Conservation (phyloP, 1,284 basidiomycete species). For the Gymnopus androsaceus region DNA sequence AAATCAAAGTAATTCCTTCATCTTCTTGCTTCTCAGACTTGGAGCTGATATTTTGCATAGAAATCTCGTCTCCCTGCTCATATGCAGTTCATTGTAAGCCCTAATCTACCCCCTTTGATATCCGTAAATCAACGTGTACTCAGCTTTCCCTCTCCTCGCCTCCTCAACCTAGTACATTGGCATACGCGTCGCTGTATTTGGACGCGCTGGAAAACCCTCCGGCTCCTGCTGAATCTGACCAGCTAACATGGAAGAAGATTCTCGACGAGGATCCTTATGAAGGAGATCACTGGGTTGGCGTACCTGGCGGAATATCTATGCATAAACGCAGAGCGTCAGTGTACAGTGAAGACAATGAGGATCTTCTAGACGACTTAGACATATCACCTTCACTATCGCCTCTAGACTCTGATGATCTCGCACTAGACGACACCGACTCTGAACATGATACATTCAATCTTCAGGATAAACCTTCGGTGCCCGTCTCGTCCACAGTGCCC, state of each 20-base stretch:
- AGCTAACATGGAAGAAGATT: slow-evolving; percentile 72
- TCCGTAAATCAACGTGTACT: not conserved
- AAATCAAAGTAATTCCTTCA: slow-evolving; percentile 51
- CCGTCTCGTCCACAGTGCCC: slow-evolving; percentile 11
- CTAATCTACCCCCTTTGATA: not conserved
- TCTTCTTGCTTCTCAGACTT: slow-evolving; percentile 1
- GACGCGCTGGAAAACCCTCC: slow-evolving; percentile 48
- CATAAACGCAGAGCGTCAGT: slow-evolving; percentile 39
- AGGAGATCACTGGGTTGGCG: slow-evolving; percentile 77
- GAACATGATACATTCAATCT: not conserved
- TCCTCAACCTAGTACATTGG: slow-evolving; percentile 47
- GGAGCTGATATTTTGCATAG: slow-evolving; percentile 33
- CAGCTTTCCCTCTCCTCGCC: slow-evolving; percentile 60
- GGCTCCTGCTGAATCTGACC: slow-evolving; percentile 26
- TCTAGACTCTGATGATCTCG: slow-evolving; percentile 45
- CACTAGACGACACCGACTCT: slow-evolving; percentile 31
- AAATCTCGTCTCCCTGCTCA: slow-evolving; percentile 64
- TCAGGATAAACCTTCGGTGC: slow-evolving; percentile 15
- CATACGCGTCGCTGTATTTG: slow-evolving; percentile 53
- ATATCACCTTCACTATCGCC: slow-evolving; percentile 49
- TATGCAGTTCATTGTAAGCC: slow-evolving; percentile 65
- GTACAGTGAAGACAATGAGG: slow-evolving; percentile 29
- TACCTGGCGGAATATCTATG: slow-evolving; percentile 49
- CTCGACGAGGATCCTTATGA: slow-evolving; percentile 76
- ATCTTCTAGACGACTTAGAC: slow-evolving; percentile 33